Percentiles rank a stretch among this genome's conserved stretches.
Evolutionary conservation across 371 early-diverging fungal species (phyloP).

Genomic region (Nosema muscidifuracis): DNA sequence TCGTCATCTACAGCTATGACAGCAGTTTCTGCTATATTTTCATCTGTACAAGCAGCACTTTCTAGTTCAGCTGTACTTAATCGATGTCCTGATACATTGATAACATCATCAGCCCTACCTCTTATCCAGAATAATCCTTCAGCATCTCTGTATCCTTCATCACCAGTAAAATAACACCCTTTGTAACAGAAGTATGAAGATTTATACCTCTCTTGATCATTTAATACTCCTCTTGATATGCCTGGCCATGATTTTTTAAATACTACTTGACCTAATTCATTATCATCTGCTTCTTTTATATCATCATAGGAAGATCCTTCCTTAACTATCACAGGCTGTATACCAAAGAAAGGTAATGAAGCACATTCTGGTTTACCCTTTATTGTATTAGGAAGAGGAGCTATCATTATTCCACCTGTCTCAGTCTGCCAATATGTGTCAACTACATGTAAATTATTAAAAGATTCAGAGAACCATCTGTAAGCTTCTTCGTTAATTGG

Average conservation of each 20-base stretch:
- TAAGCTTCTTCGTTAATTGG: slow-evolving; percentile 91
- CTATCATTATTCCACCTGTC: slow-evolving; percentile 81
- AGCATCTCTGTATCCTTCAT: slow-evolving; percentile 66
- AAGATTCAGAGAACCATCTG: slow-evolving; percentile 80
- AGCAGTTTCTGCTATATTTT: slow-evolving; percentile 78
- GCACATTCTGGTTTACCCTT: slow-evolving; percentile 84
- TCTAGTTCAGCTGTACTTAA: slow-evolving; percentile 88
- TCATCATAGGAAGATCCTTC: slow-evolving; percentile 61
- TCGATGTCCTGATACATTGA: slow-evolving; percentile 92
- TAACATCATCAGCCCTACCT: slow-evolving; percentile 84
- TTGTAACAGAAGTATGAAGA: slow-evolving; percentile 80
- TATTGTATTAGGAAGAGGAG: slow-evolving; percentile 76
- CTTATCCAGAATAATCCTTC: slow-evolving; percentile 80
- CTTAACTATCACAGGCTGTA: slow-evolving; percentile 74
- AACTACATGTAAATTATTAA: slow-evolving; percentile 77
- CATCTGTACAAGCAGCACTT: slow-evolving; percentile 71
- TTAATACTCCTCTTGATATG: slow-evolving; percentile 80
- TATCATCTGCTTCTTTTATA: slow-evolving; percentile 5
- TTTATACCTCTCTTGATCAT: slow-evolving; percentile 76
- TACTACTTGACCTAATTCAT: slow-evolving; percentile 79
- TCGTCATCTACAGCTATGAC: slow-evolving; percentile 82
- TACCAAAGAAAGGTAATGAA: slow-evolving; percentile 87
- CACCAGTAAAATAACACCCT: slow-evolving; percentile 74
- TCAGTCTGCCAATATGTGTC: slow-evolving; percentile 94
- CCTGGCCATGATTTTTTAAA: slow-evolving; percentile 82